phyloP scores from a whole-genome alignment of 768 basidiomycete species.

The Suillus plorans region DNA sequence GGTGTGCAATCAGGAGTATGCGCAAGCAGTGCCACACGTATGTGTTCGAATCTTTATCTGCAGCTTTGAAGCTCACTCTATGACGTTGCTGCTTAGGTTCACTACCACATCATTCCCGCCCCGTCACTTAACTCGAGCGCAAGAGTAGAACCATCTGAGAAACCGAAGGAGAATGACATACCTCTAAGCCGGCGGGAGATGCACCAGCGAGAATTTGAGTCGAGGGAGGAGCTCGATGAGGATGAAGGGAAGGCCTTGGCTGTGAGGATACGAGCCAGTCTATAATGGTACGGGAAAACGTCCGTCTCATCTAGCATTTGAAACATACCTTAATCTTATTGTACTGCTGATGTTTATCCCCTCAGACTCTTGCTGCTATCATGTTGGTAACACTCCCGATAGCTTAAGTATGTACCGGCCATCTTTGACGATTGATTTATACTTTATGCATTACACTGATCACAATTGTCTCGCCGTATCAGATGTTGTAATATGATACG shows the following conservation, averaged over 20 bases:
- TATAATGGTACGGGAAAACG: slow-evolving; percentile 25
- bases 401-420: neutral
- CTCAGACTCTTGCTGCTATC: neutral
- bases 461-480: neutral
- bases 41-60: slow-evolving; percentile 16
- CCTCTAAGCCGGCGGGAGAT: slow-evolving; percentile 50
- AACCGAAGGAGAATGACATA: slow-evolving; percentile 7
- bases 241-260: slow-evolving; percentile 50
- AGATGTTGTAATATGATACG: neutral
- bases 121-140: slow-evolving; percentile 40
- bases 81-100: slow-evolving; percentile 47
- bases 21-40: slow-evolving; percentile 78
- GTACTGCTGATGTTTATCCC: neutral
- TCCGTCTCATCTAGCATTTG: neutral
- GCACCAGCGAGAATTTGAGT: slow-evolving; percentile 60
- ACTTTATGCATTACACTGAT: neutral
- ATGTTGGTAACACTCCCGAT: neutral
- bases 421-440: neutral
- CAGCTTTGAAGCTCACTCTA: neutral
- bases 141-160: slow-evolving; percentile 1
- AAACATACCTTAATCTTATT: neutral
- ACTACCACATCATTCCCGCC: slow-evolving; percentile 77
- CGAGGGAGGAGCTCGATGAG: slow-evolving; percentile 58
- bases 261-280: slow-evolving; percentile 41
- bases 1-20: slow-evolving; percentile 81